phyloP scores from a whole-genome alignment of 768 basidiomycete species.

The Russula sp. region DNA sequence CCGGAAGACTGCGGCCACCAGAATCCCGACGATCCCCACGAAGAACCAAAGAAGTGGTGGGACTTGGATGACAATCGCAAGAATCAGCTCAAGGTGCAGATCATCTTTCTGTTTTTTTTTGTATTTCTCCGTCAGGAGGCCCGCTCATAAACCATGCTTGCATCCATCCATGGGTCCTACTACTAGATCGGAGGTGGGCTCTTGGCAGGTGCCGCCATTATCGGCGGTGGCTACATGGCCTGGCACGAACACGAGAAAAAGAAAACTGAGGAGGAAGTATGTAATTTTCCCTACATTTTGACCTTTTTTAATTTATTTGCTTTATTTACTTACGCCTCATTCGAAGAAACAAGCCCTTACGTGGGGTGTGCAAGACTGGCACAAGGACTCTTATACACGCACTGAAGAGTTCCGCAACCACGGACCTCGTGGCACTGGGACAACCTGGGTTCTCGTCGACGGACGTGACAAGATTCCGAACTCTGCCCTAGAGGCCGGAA shows the following conservation, averaged over 20 bases:
- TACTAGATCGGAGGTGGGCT: conserved; percentile 63
- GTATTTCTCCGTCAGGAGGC: neutral
- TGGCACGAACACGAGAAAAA: conserved; percentile 55
- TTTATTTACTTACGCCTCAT: neutral
- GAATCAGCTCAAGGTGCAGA: conserved; percentile 53
- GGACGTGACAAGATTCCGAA: conserved; percentile 55
- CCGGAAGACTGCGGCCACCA: conserved; percentile 33
- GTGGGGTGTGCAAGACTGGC: conserved; percentile 56
- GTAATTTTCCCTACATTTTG: neutral
- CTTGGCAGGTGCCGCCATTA: conserved; percentile 48
- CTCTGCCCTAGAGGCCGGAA: conserved; percentile 52
- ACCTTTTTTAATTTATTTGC: too few species aligned
- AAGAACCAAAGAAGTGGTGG: conserved; percentile 56
- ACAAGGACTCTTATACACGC: conserved; percentile 51
- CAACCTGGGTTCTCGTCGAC: conserved; percentile 60
- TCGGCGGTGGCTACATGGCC: conserved; percentile 51
- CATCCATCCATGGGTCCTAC: too few species aligned
- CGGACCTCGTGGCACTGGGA: conserved; percentile 47
- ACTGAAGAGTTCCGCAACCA: conserved; percentile 47
- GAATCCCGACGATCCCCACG: conserved; percentile 39
- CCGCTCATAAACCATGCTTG: too few species aligned
- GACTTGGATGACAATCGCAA: conserved; percentile 54
- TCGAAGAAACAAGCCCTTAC: conserved; percentile 47
- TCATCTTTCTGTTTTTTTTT: neutral
- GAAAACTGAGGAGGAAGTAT: conserved; percentile 55